Evolutionary conservation across 805 yeast genomes (phyloP).

Genomic region (Teunomyces barrocoloradensis): DNA sequence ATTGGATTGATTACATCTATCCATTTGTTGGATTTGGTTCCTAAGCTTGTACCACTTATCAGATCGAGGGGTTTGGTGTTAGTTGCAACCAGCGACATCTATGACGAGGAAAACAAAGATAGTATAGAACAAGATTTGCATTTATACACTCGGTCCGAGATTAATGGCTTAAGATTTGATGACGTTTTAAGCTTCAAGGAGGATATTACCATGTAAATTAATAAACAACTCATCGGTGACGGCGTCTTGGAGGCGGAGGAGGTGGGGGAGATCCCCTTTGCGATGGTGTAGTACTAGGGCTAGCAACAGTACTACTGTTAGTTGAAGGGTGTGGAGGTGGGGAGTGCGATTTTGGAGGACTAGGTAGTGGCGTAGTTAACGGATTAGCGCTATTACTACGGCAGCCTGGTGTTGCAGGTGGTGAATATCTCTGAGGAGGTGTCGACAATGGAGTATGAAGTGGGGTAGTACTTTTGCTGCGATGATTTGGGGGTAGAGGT

Average conservation of each 20-base stretch:
- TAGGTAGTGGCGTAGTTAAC: background rate
- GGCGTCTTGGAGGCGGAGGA: conserved; percentile 37
- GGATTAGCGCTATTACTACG: background rate
- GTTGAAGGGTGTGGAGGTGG: conserved; percentile 3
- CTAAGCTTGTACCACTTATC: conserved; percentile 70
- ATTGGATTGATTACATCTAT: conserved; percentile 80
- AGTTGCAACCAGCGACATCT: conserved; percentile 59
- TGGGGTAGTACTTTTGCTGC: background rate
- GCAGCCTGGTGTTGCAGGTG: conserved; percentile 19
- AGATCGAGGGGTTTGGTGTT: conserved; percentile 78
- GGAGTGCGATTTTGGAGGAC: background rate
- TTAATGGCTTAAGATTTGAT: conserved; percentile 66
- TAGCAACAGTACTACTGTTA: background rate
- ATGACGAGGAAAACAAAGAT: conserved; percentile 24
- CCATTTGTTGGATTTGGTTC: conserved; percentile 67
- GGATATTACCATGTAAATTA: conserved; percentile 28
- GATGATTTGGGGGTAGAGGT: conserved; percentile 25
- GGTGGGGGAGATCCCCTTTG: conserved; percentile 23
- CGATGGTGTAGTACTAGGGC: background rate
- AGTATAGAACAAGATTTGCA: conserved; percentile 31
- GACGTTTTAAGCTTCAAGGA: conserved; percentile 68
- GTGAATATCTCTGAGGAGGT: conserved; percentile 5
- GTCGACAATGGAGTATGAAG: background rate
- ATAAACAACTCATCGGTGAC: conserved; percentile 10
- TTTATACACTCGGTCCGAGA: conserved; percentile 42